Base-by-base conservation (phyloP, 202 grass and related monocot genomes). In the Carex arenaria region DNA sequence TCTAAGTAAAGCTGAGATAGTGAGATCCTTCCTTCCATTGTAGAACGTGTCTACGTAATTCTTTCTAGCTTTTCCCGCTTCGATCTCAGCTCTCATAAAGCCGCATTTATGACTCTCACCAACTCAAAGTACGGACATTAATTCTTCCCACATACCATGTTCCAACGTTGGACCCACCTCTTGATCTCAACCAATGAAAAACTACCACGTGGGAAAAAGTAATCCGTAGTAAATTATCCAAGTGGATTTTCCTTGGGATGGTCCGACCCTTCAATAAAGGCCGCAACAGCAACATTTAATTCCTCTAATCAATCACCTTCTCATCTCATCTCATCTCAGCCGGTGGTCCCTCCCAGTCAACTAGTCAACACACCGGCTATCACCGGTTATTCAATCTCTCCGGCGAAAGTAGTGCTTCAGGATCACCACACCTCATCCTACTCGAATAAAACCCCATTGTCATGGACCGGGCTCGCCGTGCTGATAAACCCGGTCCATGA, bases 331-430 rank as follows among this genome's bases (percentile, higher is more conserved):
- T 55, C 28, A 67, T 62, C 55, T 67, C 47, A 67, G 47, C 62
- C 61, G 79, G 79, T 82, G 61, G 79, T 65, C 79, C 79, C 79
- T 10, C 40, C 10, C 59, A 59, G 30, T 2, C 78, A n/a, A 43
- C 38, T 22, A 22, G 78, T 80, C 59, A 62, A 19, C 57, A 74
- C 55, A 17, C 69, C 80, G 61, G 40, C 53, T 4, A 60, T 79
- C 88, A 84, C 45, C 83, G 89, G 86, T 86, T 85, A 23, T 52
- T 65, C 61, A 98, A 84, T 10, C 95, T 85, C 80, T 98, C 95
- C 83, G 95, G 93, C 51, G 95, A 98, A 14, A 98, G 88, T 80
- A 98, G 89, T 49, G 95, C 93, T 87, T 98, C 91, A 10, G 95
- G 95, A 79, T 98, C 95, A 10, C 93, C 93, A 72, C 93, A 98